phyloP scores from a whole-genome alignment of 1,284 basidiomycete genomes.

The Xerocomus cyaneibrunnescens region DNA sequence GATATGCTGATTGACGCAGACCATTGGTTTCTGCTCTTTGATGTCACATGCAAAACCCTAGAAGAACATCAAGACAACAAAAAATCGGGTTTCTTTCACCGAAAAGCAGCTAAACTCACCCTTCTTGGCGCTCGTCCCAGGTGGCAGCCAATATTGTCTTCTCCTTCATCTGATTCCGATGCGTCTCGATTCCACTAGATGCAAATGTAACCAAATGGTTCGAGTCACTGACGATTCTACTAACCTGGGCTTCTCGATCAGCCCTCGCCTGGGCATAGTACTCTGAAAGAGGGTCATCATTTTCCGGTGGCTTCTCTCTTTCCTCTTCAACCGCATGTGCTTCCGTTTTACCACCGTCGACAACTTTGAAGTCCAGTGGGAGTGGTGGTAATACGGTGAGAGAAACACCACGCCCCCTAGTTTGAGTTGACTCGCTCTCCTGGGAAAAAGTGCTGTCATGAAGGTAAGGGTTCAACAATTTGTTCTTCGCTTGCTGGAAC shows the following conservation, averaged over 20 bases:
- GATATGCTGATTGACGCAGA: constrained; percentile 62
- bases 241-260: constrained; percentile 44
- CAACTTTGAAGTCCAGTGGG: constrained; percentile 24
- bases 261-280: constrained; percentile 59
- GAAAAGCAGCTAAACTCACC: constrained; percentile 8
- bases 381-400: constrained; percentile 28
- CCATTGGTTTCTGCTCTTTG: constrained; percentile 35
- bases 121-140: constrained; percentile 10
- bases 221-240: constrained; percentile 9
- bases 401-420: neutral
- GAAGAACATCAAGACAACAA: neutral
- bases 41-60: constrained; percentile 65
- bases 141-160: constrained; percentile 2
- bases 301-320: constrained; percentile 3
- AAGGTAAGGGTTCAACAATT: constrained; percentile 1
- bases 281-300: constrained; percentile 58
- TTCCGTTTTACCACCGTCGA: constrained; percentile 4
- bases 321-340: constrained; percentile 1
- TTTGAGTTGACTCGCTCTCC: constrained; percentile 9
- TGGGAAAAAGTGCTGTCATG: constrained; percentile 38
- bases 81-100: neutral
- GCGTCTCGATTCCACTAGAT: constrained; percentile 25
- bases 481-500: constrained; percentile 16
- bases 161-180: constrained; percentile 29
- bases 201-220: neutral